Base-by-base conservation (phyloP, 2,329 filamentous ascomycete species). In the Tolypocladium tundrense region DNA sequence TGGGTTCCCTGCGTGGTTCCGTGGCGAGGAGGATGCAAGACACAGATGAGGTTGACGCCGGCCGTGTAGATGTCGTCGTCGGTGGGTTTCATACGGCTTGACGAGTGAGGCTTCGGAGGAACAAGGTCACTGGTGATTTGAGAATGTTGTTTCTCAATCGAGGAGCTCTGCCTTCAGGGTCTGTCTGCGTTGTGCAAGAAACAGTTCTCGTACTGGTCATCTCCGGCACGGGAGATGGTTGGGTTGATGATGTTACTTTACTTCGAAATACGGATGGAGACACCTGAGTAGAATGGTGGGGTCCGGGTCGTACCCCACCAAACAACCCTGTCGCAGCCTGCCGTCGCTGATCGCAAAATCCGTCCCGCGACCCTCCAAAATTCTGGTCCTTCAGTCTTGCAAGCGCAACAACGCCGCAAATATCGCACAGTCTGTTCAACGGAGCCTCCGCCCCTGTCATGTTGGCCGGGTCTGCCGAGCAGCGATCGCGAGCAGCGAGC, bases 401-500 rank as follows among this genome's bases (percentile, higher is more conserved):
- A 41, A 40, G 9, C 37, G n/a, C 40, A 21, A 13, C 45, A 21
- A 37, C 16, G 11, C 37, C 40, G 37, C 45, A 11, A 14, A 5
- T 3, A 8, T 19, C 27, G 41, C 55, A 24, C 40, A 21, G 48
- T 27, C 48, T 35, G 48, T 37, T 11, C 19, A n/a, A 35, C 10
- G 19, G 48, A 35, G 31, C 33, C 6, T 21, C n/a, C 1, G 48
- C 48, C 33, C 31, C 57, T 59, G 57, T 55, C 59, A 60, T 60
- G 59, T 57, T 57, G 52, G 31, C n/a, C 55, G 57, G 51, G 45
- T 27, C 45, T 48, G 48, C 16, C 31, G 35, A 37, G 35, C 37
- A 59, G 40, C 41, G 37, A 59, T 57, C 37, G 52, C 59, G 59
- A 54, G 48, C 50, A 53, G 43, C 54, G 58, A 35, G 53, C 45